These are phyloP conservation scores for Silene conica DNA, from an alignment of 148 eudicot genomes.

Conservation along the genomic window DNA sequence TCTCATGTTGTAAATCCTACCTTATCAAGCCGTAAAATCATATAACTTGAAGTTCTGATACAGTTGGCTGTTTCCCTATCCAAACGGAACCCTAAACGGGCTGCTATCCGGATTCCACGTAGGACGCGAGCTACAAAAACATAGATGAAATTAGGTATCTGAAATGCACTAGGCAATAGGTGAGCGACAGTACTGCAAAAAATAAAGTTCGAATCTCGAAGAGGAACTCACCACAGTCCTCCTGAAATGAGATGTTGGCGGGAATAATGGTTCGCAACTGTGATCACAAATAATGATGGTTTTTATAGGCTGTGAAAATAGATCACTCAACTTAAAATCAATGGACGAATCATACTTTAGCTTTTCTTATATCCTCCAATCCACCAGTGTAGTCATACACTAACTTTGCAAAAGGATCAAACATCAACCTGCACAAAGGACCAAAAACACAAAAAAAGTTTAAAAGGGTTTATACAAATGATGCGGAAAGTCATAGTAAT, in stretches of 20 bases:
- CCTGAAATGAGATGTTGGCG: constrained; percentile 54
- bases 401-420: constrained; percentile 73
- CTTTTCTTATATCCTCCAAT: constrained; percentile 62
- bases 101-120: constrained; percentile 85
- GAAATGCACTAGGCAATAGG: background rate
- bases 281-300: constrained; percentile 15
- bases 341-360: constrained; percentile 50
- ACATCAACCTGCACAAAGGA: constrained; percentile 53
- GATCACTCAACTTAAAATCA: background rate
- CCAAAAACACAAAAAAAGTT: constrained; percentile 2
- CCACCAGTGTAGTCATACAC: constrained; percentile 83
- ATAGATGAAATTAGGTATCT: constrained; percentile 8
- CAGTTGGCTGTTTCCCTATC: constrained; percentile 47
- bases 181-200: constrained; percentile 3
- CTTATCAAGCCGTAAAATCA: constrained; percentile 65
- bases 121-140: constrained; percentile 72
- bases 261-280: constrained; percentile 74
- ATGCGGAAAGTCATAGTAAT: background rate
- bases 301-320: constrained; percentile 8
- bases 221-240: constrained; percentile 70
- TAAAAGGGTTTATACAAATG: background rate
- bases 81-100: constrained; percentile 68
- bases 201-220: background rate
- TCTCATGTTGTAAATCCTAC: constrained; percentile 26
- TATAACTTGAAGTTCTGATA: constrained; percentile 43